Evolutionary conservation across 2,329 filamentous ascomycete genomes (phyloP).

Genomic region (Paraphaeosphaeria sporulosa): DNA sequence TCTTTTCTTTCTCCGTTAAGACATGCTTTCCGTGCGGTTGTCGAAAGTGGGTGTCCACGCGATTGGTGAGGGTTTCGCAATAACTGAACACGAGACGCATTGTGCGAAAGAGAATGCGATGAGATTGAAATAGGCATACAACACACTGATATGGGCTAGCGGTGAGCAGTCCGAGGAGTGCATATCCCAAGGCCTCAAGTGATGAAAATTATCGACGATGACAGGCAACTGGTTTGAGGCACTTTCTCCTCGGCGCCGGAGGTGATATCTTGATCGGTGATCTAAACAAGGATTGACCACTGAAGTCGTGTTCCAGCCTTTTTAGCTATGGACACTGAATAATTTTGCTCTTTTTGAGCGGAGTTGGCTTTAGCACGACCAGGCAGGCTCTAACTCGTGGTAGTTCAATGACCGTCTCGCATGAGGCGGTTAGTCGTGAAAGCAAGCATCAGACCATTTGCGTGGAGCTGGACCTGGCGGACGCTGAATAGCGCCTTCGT

Average conservation of each 20-base stretch:
- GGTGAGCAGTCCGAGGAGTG: conserved; percentile 6
- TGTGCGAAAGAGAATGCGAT: conserved; percentile 23
- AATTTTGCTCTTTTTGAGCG: neutral
- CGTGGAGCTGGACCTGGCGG: neutral
- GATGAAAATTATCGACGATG: conserved; percentile 6
- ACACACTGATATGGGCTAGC: conserved; percentile 5
- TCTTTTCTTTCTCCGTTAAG: neutral
- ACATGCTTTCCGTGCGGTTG: neutral
- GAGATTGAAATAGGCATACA: conserved; percentile 14
- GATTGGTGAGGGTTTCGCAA: conserved; percentile 34
- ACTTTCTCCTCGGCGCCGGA: neutral
- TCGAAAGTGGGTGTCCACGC: conserved; percentile 7
- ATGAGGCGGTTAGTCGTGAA: neutral
- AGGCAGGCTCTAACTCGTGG: neutral
- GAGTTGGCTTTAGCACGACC: neutral
- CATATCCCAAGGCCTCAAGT: conserved; percentile 4
- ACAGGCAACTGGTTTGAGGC: conserved; percentile 15
- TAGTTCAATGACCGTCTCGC: neutral
- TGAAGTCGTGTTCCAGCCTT: neutral
- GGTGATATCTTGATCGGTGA: neutral
- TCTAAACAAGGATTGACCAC: neutral
- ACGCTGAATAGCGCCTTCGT: neutral
- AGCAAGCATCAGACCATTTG: neutral
- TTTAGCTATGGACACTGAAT: neutral
- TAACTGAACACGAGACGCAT: conserved; percentile 24